A percentile compares a stretch with the other conserved stretches of the same genome.
Evolutionary conservation across 2,329 filamentous ascomycete genomes (phyloP).

Genomic region (Microcyclosporella mali): DNA sequence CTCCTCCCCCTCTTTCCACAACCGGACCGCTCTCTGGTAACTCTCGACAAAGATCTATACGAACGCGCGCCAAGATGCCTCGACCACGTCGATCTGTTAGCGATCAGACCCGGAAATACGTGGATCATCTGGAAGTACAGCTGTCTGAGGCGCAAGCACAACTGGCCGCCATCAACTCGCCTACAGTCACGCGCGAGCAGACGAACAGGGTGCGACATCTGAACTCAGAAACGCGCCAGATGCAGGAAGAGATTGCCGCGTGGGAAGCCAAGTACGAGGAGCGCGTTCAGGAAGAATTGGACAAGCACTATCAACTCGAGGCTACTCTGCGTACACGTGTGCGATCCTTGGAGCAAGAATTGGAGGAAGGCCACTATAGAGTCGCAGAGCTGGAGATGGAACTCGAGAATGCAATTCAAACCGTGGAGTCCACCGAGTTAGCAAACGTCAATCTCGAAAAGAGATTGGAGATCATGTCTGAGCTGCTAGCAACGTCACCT

Average conservation of each 20-base stretch:
- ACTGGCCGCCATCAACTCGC: slow-evolving; percentile 37
- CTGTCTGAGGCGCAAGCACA: slow-evolving; percentile 37
- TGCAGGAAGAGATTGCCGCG: slow-evolving; percentile 32
- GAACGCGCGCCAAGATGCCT: slow-evolving; percentile 18
- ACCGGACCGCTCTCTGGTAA: slow-evolving; percentile 10
- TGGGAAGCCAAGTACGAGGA: slow-evolving; percentile 35
- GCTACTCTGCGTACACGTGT: slow-evolving; percentile 25
- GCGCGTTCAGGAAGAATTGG: slow-evolving; percentile 30
- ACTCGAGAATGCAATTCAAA: slow-evolving; percentile 26
- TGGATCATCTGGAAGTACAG: slow-evolving; percentile 45
- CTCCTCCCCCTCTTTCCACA: slow-evolving; percentile 8
- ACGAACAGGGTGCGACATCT: slow-evolving; percentile 34
- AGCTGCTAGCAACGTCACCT: slow-evolving; percentile 33
- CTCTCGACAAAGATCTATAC: slow-evolving; percentile 3
- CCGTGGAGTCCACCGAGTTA: slow-evolving; percentile 29
- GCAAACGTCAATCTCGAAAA: slow-evolving; percentile 35
- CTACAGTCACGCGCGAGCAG: slow-evolving; percentile 33
- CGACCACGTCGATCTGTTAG: slow-evolving; percentile 30
- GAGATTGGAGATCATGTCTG: slow-evolving; percentile 34
- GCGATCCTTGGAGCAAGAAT: slow-evolving; percentile 25
- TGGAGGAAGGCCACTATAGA: slow-evolving; percentile 25
- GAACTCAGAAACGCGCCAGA: slow-evolving; percentile 28
- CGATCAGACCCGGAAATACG: slow-evolving; percentile 41
- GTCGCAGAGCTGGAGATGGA: slow-evolving; percentile 32
- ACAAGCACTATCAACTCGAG: slow-evolving; percentile 27